Evolutionary conservation across 129 eudicot species (phyloP), one percentile per base, ranked within the genome.

Genomic region (Calendula officinalis): DNA sequence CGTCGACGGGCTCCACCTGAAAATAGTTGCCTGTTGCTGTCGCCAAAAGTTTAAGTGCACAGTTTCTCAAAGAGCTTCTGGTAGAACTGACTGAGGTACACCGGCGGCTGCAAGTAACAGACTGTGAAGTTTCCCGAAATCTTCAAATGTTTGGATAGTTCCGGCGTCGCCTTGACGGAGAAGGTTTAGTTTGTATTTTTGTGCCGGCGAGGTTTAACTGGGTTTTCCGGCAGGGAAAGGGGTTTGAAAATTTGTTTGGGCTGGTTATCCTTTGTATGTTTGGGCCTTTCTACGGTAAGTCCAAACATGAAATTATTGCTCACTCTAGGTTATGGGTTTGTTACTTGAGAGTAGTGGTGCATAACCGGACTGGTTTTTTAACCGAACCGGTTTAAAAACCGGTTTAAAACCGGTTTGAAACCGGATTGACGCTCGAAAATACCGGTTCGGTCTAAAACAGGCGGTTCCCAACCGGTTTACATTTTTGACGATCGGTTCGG

Each of bases 1-100:
- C 89, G 47, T 85, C 96, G 5, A 84, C 75, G 0, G 95, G 96
- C 86, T 92, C 99, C 10, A 92, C 84, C 85, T 83, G 95, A 79
- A 92, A 92, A 76, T 68, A 83, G 6, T 75, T 75, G 8, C 99
- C 99, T n/a, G n/a, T n/a, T n/a, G n/a, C n/a, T n/a, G 78, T 84
- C 99, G 83, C 88, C 99, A 52, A 92, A 85, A 1, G 82, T 81
- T 56, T 92, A 96, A 5, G 89, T 37, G 0, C 81, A 69, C 51
- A 92, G 92, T 52, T 92, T 92, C 33, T 79, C 70, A 50, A 71
- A 92, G 42, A 92, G 96, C 44, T 69, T 64, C 30, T 67, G 84
- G 80, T 92, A 76, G n/a, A 13, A 92, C 81, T 4, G 89, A 77
- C 17, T 17, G 62, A 1, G 99, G 99, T 12, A 92, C 62, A 0